Conservation (phyloP, 2,329 filamentous ascomycete genomes). For the Drechmeria coniospora region DNA sequence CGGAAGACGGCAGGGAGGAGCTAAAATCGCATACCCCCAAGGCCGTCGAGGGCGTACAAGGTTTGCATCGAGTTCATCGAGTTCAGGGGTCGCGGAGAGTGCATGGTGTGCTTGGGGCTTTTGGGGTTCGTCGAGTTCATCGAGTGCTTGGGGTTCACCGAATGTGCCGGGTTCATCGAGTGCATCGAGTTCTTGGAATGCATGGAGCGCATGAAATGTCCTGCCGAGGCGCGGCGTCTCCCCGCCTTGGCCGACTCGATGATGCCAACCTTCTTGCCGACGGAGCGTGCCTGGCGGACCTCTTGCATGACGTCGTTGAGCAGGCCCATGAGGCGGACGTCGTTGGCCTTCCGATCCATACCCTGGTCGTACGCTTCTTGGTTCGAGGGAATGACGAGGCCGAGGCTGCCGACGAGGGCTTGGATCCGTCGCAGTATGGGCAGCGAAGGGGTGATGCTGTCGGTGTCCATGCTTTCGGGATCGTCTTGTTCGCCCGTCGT, state of each 20-base stretch:
- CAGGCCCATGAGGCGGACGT: slow-evolving; percentile 65
- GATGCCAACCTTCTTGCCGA: slow-evolving; percentile 58
- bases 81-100: too few relatives aligned
- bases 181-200: too few relatives aligned
- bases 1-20: too few relatives aligned
- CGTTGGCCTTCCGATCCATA: slow-evolving; percentile 63
- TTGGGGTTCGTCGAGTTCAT: too few relatives aligned
- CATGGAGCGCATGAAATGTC: slow-evolving; percentile 10
- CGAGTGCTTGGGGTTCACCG: too few relatives aligned
- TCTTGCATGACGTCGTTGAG: slow-evolving; percentile 62
- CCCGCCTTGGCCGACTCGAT: slow-evolving; percentile 28
- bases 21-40: too few relatives aligned
- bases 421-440: slow-evolving; percentile 77
- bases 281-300: slow-evolving; percentile 52
- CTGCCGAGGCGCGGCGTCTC: slow-evolving; percentile 6
- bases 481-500: slow-evolving; percentile 33
- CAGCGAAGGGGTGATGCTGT: slow-evolving; percentile 38
- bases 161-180: too few relatives aligned
- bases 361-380: slow-evolving; percentile 51
- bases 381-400: slow-evolving; percentile 62
- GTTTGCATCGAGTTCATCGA: too few relatives aligned
- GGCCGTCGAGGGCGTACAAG: too few relatives aligned
- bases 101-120: too few relatives aligned
- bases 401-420: slow-evolving; percentile 68
- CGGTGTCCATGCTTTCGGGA: slow-evolving; percentile 16